These are phyloP conservation scores for Pyrenochaeta sp. DNA, from an alignment of 2,329 filamentous ascomycete species.

Conservation along the genomic window DNA sequence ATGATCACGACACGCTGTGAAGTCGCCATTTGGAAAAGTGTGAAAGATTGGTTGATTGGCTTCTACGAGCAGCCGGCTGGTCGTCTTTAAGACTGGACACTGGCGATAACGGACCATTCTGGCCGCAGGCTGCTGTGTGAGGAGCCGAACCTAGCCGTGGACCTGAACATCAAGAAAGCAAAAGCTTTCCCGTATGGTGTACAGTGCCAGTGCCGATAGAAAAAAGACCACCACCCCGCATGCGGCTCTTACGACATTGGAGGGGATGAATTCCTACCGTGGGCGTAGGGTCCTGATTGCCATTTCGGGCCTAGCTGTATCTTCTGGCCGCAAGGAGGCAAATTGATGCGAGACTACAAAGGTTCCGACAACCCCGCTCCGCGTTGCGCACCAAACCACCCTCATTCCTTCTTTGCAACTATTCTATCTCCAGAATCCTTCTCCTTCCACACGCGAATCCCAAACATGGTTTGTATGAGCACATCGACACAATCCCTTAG, in stretches of 20 bases:
- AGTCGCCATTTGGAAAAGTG: conserved; percentile 27
- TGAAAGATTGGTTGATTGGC: conserved; percentile 5
- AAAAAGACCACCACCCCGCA: conserved; percentile 28
- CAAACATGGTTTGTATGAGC: conserved; percentile 4
- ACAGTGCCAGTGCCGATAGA: conserved; percentile 15
- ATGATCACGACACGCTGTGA: conserved; percentile 52
- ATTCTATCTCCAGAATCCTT: not conserved
- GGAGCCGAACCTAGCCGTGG: conserved; percentile 34
- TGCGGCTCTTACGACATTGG: conserved; percentile 34
- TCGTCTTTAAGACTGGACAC: conserved; percentile 20
- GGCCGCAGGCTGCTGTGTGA: conserved; percentile 15
- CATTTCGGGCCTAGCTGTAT: conserved; percentile 28
- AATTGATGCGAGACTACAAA: conserved; percentile 25
- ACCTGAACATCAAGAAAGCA: conserved; percentile 25
- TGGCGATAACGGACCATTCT: conserved; percentile 33
- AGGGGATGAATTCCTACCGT: conserved; percentile 31
- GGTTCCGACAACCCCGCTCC: conserved; percentile 30
- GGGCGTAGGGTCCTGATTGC: conserved; percentile 37
- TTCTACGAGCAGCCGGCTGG: conserved; percentile 1
- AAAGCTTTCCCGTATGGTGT: conserved; percentile 29
- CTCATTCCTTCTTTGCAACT: conserved; percentile 1
- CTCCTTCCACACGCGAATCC: not conserved
- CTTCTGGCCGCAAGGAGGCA: conserved; percentile 8
- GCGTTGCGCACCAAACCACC: conserved; percentile 20
- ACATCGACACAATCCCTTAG: conserved; percentile 12